These are phyloP conservation scores for Aspergillus fischeri DNA, from an alignment of 2,329 filamentous ascomycete genomes.

Conservation along the genomic window DNA sequence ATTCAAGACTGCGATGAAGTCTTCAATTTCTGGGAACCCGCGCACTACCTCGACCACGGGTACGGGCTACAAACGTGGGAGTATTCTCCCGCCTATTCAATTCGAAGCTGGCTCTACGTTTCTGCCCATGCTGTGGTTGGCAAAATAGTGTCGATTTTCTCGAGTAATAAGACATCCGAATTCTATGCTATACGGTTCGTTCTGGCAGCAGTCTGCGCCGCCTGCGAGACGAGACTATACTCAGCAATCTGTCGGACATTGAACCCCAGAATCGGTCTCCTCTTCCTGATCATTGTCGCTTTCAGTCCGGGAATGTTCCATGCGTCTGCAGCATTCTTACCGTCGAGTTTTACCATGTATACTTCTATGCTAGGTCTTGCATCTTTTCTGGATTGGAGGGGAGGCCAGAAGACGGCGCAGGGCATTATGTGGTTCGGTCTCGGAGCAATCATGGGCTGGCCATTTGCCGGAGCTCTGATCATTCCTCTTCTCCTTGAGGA, in stretches of 20 bases:
- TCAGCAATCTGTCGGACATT: conserved; percentile 70
- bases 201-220: conserved; percentile 71
- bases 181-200: conserved; percentile 82
- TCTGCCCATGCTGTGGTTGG: conserved; percentile 71
- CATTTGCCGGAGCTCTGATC: conserved; percentile 80
- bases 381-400: conserved; percentile 85
- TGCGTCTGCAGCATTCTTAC: conserved; percentile 78
- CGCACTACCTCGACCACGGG: conserved; percentile 88
- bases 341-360: conserved; percentile 97
- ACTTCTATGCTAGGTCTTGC: conserved; percentile 79
- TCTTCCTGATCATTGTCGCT: conserved; percentile 74
- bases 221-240: conserved; percentile 79
- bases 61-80: conserved; percentile 98
- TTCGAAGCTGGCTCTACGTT: conserved; percentile 92
- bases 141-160: conserved; percentile 58
- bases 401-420: conserved; percentile 71
- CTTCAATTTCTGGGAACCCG: conserved; percentile 98
- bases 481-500: conserved; percentile 80
- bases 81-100: conserved; percentile 91
- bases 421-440: conserved; percentile 90
- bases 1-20: conserved; percentile 98
- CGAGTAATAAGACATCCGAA: conserved; percentile 53
- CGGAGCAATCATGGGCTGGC: conserved; percentile 86
- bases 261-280: conserved; percentile 76
- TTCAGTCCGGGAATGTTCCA: conserved; percentile 92